phyloP scores from a whole-genome alignment of 2,329 filamentous ascomycete species.

The Aspergillus intermedius region DNA sequence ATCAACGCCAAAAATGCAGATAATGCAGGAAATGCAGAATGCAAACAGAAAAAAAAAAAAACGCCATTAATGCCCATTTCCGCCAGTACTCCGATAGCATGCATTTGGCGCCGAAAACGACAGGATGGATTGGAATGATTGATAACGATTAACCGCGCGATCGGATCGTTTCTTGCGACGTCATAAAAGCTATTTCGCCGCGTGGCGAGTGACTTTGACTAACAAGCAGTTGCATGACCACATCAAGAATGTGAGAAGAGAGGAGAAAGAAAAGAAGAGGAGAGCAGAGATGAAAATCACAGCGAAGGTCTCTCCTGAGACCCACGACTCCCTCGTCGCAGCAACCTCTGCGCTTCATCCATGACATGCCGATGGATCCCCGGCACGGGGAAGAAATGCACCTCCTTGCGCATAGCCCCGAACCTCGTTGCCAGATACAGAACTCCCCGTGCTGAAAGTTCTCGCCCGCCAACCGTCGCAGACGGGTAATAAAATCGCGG shows the following conservation, averaged over 20 bases:
- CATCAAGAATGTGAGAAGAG: not conserved
- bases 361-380: slow-evolving; percentile 19
- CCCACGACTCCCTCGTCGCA: slow-evolving; percentile 3
- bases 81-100: not conserved
- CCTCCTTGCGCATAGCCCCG: slow-evolving; percentile 18
- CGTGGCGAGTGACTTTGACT: not conserved
- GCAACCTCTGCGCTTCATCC: slow-evolving; percentile 16
- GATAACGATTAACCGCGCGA: too few species aligned
- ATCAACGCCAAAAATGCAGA: too few species aligned
- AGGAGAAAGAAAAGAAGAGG: too few species aligned
- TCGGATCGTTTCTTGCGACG: not conserved
- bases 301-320: slow-evolving; percentile 1
- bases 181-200: not conserved
- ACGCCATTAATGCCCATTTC: not conserved
- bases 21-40: not conserved
- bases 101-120: too few species aligned
- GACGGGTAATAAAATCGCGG: slow-evolving; percentile 29
- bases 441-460: slow-evolving; percentile 25
- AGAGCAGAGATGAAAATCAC: not conserved
- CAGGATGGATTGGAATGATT: too few species aligned
- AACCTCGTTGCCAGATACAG: slow-evolving; percentile 25
- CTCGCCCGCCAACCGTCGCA: slow-evolving; percentile 19
- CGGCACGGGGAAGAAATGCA: slow-evolving; percentile 28
- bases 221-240: not conserved
- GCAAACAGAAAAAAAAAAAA: not conserved